These are phyloP conservation scores for Prunus mume DNA, from an alignment of 306 rosid species.

Conservation along the genomic window DNA sequence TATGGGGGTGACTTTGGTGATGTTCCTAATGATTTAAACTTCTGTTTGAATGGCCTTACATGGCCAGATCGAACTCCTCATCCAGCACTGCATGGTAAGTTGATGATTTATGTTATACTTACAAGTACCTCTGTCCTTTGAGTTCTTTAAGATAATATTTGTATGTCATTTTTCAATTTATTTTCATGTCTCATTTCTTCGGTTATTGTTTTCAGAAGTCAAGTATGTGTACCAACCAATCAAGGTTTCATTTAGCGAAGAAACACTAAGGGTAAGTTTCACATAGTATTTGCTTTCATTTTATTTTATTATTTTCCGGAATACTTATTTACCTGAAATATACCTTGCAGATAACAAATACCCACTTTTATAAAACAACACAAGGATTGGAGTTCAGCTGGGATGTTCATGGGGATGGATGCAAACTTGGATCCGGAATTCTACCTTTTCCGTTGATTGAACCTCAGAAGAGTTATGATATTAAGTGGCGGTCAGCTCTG, in stretches of 20 bases:
- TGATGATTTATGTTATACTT: constrained; percentile 7
- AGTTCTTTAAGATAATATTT: not conserved
- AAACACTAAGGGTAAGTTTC: constrained; percentile 56
- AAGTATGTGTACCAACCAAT: constrained; percentile 84
- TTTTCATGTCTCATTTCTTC: constrained; percentile 1
- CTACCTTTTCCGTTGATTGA: constrained; percentile 55
- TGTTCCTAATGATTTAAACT: constrained; percentile 78
- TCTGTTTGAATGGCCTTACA: constrained; percentile 75
- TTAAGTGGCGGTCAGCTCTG: constrained; percentile 69
- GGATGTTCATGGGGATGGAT: constrained; percentile 75
- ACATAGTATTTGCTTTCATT: constrained; percentile 2
- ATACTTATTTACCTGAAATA: constrained; percentile 18
- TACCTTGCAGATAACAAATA: constrained; percentile 56
- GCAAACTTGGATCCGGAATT: constrained; percentile 62
- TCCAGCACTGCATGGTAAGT: constrained; percentile 83
- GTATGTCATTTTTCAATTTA: constrained; percentile 3
- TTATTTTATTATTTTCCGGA: not conserved
- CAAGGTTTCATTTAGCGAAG: constrained; percentile 57
- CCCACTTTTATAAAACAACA: constrained; percentile 74
- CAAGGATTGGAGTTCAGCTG: constrained; percentile 76
- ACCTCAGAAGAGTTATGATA: constrained; percentile 53
- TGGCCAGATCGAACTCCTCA: constrained; percentile 95
- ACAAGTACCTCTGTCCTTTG: not conserved
- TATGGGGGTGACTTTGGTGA: constrained; percentile 98
- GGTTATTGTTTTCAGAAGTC: constrained; percentile 61